These are phyloP conservation scores for Pseudocercospora macadamiae DNA, from an alignment of 2,329 filamentous ascomycete genomes.

Conservation along the genomic window DNA sequence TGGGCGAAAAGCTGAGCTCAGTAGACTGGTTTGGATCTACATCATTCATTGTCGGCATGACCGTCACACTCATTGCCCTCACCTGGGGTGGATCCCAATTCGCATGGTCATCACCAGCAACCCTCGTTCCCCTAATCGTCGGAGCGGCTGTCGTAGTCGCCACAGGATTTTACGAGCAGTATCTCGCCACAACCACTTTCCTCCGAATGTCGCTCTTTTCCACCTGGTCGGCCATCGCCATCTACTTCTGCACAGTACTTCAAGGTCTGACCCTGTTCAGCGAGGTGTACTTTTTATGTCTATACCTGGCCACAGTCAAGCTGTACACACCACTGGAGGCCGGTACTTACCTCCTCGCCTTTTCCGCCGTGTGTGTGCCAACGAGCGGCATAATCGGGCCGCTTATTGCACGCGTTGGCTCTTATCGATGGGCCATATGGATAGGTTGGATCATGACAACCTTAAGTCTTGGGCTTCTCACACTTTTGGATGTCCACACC, in stretches of 20 bases:
- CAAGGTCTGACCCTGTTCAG: constrained; percentile 37
- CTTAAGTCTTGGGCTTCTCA: constrained; percentile 48
- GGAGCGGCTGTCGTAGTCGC: constrained; percentile 38
- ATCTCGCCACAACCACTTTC: constrained; percentile 31
- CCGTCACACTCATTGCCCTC: constrained; percentile 36
- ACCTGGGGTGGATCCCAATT: constrained; percentile 42
- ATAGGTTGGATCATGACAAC: constrained; percentile 40
- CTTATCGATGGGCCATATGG: constrained; percentile 33
- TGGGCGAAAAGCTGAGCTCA: constrained; percentile 23
- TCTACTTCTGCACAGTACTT: constrained; percentile 37
- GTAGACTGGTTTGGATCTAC: constrained; percentile 33
- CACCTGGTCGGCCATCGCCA: constrained; percentile 33
- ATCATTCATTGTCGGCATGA: constrained; percentile 30
- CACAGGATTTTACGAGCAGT: constrained; percentile 28
- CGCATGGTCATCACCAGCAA: constrained; percentile 41
- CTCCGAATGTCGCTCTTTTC: constrained; percentile 38
- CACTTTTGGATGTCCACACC: constrained; percentile 44
- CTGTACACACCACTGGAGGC: constrained; percentile 43
- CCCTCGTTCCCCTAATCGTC: constrained; percentile 40
- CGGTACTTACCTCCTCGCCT: constrained; percentile 46
- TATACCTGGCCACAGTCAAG: constrained; percentile 48
- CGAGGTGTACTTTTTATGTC: constrained; percentile 47
- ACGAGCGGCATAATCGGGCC: constrained; percentile 32
- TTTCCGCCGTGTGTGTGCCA: constrained; percentile 33
- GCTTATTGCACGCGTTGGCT: constrained; percentile 37